Base-by-base conservation (phyloP, 495 filamentous ascomycete species). In the Penicillium samsonianum region DNA sequence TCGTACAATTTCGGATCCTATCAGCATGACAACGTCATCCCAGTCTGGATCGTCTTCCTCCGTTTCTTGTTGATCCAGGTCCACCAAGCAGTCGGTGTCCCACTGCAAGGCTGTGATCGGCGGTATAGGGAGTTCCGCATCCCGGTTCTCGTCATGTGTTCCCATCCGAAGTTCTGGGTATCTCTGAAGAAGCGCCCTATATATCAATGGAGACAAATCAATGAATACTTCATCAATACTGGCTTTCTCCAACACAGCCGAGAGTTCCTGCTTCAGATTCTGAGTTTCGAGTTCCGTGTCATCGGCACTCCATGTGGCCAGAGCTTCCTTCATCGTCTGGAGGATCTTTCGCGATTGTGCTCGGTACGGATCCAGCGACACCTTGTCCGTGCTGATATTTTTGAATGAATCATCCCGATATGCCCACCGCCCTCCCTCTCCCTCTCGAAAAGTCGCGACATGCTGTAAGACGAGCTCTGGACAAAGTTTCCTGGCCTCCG, bases 381-480 rank as follows among this genome's bases (percentile, higher is more conserved):
- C 92, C 71, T 98, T 98, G 65, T 96, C 88, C 28, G 89, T 92
- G 6, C 81, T 85, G 53, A 97, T 93, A 65, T 88, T 84, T 35
- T 67, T 78, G 47, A 71, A 80, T 12, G 89, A 86, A 68, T 96
- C 90, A n/a, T 88, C 83, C 41, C 87, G 85, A 71, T 98, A 98
- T 12, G 86, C 88, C 94, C 94, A 98, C 62, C 83, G 87, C 11
- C 75, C 76, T 50, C 86, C 87, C 37, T 96, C 90, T 0, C 95
- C 95, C 65, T 96, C 91, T 62, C 85, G 84, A 84, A 95, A 98
- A 2, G 93, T 98, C 28, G 94, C 92, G 20, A 98, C 92, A 74
- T 98, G 92, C 72, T 96, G 94, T 41, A 88, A 72, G 11, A 95
- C 84, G 31, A 98, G 77, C 12, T 88, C 80, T 25, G 94, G 91